A percentile compares a stretch with the other conserved stretches of the same genome.
Evolutionary conservation across 2,329 filamentous ascomycete species (phyloP).

Genomic region (Colletotrichum siamense): DNA sequence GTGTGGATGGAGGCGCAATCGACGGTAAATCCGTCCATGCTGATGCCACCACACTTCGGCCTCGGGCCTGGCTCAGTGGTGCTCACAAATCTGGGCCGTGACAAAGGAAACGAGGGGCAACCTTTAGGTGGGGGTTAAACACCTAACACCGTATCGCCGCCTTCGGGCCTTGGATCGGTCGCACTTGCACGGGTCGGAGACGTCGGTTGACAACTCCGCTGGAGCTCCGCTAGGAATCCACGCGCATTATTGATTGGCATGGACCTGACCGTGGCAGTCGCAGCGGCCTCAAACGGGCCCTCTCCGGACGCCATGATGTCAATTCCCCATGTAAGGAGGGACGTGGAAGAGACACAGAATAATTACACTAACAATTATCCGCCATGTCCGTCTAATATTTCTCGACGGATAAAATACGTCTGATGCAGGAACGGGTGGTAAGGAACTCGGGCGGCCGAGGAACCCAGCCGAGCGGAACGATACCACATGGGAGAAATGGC

Average conservation of each 20-base stretch:
- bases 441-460: not conserved
- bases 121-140: conserved; percentile 7
- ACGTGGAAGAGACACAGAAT: not conserved
- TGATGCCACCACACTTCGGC: not conserved
- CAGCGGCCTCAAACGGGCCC: not conserved
- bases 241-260: conserved; percentile 17
- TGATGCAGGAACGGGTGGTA: conserved; percentile 9
- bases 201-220: conserved; percentile 18
- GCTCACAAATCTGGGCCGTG: conserved; percentile 15
- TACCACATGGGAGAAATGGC: not conserved
- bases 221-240: conserved; percentile 20
- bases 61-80: not conserved
- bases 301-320: conserved; percentile 9
- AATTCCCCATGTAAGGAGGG: not conserved
- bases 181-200: conserved; percentile 11
- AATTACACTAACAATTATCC: conserved; percentile 5
- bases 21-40: conserved; percentile 4
- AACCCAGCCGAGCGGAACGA: conserved; percentile 2
- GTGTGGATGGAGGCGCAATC: conserved; percentile 6
- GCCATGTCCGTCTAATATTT: conserved; percentile 4
- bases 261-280: not conserved
- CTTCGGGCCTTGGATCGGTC: conserved; percentile 20
- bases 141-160: conserved; percentile 13
- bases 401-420: conserved; percentile 3
- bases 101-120: conserved; percentile 12